A percentile compares a stretch with the other conserved stretches of the same genome.
Conservation (phyloP, 2,329 filamentous ascomycete genomes). For the Calycina marina region DNA sequence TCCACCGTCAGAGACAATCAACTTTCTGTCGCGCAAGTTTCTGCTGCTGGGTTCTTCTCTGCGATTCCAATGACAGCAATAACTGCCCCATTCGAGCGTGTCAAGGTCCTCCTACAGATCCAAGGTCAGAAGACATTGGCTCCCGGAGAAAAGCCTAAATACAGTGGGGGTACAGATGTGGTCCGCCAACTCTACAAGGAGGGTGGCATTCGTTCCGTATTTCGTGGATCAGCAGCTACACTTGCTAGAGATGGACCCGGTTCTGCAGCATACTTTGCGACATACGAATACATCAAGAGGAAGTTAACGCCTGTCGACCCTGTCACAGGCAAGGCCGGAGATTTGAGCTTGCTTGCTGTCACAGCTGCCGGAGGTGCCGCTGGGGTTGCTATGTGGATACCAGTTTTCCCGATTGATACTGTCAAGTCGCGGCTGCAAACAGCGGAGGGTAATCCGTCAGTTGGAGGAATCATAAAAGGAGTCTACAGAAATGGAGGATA, state of each 20-base stretch:
- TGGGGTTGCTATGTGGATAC: conserved; percentile 97
- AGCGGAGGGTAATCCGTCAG: conserved; percentile 68
- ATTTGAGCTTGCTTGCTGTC: conserved; percentile 69
- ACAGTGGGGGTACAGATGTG: conserved; percentile 76
- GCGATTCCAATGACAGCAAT: conserved; percentile 95
- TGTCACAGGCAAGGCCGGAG: conserved; percentile 55
- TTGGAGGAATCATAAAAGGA: conserved; percentile 64
- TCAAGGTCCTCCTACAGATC: conserved; percentile 96
- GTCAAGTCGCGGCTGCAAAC: conserved; percentile 92
- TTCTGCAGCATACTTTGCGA: conserved; percentile 88
- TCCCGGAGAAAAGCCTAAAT: conserved; percentile 84
- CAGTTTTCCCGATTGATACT: conserved; percentile 94
- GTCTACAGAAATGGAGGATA: conserved; percentile 74
- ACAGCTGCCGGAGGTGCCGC: conserved; percentile 79
- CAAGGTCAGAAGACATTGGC: conserved; percentile 79
- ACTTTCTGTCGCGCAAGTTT: conserved; percentile 76
- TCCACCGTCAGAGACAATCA: conserved; percentile 53
- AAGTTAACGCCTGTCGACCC: conserved; percentile 70
- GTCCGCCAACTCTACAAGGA: conserved; percentile 86
- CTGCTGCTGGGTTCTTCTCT: conserved; percentile 89
- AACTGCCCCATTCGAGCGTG: conserved; percentile 97
- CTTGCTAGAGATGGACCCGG: conserved; percentile 88
- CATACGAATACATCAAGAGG: conserved; percentile 93
- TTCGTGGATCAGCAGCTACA: conserved; percentile 81
- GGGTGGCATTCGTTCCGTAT: conserved; percentile 81